Base-by-base conservation (phyloP, 345 rosid genomes). In the Melaleuca quinquenervia region DNA sequence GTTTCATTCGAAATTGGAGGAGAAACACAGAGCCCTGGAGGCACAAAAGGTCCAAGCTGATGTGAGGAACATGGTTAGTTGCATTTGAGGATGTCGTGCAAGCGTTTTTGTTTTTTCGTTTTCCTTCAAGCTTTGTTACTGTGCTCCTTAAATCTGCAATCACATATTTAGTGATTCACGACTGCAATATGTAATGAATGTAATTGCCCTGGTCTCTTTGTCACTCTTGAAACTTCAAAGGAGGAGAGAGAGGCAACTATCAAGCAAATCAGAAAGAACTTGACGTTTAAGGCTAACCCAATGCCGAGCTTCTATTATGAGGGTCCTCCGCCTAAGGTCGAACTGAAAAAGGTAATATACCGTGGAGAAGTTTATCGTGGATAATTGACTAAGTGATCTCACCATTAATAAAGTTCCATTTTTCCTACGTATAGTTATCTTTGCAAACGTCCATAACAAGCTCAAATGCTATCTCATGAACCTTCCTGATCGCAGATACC, bases 271-370 rank as follows among this genome's bases (percentile, higher is more conserved):
- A 93, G 98, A 89, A 96, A 90, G 92, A 93, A 91, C 91, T 92
- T 96, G 93, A 88, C 84, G 84, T 91, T 95, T 84, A 96, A 91
- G 90, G 99, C 99, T 14, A 95, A 86, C 76, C 98, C 99, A 18
- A 95, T 96, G 92, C 99, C 99, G 41, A 93, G 90, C 87, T 96
- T 96, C 91, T 96, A 96, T 89, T 88, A 89, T 6, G 99, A 95
- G 84, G 95, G 96, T 82, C 96, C 98, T 83, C 98, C 98, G 56
- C 97, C 98, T 58, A 95, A 94, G 91, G 92, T 88, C 86, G 95
- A 93, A 89, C 94, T 92, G 83, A 95, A 94, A 90, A 96, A 96
- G 98, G 98, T 95, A 75, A 15, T 56, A 52, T 11, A 83, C 49
- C 52, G n/a, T 32, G 11, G 62, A 14, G 15, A 18, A 83, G 26